These are phyloP conservation scores for Nemania serpens DNA, from an alignment of 2,329 filamentous ascomycete genomes.

Conservation along the genomic window DNA sequence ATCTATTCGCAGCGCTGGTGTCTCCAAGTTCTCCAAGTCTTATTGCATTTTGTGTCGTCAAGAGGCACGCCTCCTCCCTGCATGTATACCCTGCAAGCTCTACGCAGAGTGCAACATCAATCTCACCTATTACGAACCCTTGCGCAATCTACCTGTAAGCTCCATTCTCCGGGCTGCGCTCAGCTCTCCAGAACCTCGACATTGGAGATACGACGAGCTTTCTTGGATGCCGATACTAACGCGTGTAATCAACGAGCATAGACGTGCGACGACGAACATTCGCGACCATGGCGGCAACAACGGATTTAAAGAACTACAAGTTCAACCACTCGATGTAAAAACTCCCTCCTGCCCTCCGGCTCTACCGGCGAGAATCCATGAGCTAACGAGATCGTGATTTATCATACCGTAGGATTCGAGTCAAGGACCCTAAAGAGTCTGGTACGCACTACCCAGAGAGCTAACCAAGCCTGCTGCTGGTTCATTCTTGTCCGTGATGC, in stretches of 20 bases:
- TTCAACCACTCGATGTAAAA: slow-evolving; percentile 84
- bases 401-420: slow-evolving; percentile 69
- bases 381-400: slow-evolving; percentile 14
- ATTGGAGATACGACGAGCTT: too few relatives aligned
- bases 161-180: neutral
- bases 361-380: neutral
- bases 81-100: slow-evolving; percentile 40
- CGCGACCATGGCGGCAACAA: slow-evolving; percentile 67
- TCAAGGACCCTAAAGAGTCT: slow-evolving; percentile 89
- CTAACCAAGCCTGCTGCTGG: neutral
- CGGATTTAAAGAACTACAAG: slow-evolving; percentile 78
- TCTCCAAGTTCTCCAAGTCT: neutral
- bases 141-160: slow-evolving; percentile 27
- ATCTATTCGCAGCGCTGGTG: too few relatives aligned
- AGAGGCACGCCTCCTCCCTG: too few relatives aligned
- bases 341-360: neutral
- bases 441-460: slow-evolving; percentile 48
- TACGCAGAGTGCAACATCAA: slow-evolving; percentile 38
- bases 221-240: neutral
- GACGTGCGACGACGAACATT: slow-evolving; percentile 38
- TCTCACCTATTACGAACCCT: slow-evolving; percentile 34
- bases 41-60: neutral
- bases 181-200: neutral
- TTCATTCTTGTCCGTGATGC: too few relatives aligned
- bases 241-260: neutral